Evolutionary conservation across 2,329 filamentous ascomycete genomes (phyloP).

Genomic region (Bertia moriformis): DNA sequence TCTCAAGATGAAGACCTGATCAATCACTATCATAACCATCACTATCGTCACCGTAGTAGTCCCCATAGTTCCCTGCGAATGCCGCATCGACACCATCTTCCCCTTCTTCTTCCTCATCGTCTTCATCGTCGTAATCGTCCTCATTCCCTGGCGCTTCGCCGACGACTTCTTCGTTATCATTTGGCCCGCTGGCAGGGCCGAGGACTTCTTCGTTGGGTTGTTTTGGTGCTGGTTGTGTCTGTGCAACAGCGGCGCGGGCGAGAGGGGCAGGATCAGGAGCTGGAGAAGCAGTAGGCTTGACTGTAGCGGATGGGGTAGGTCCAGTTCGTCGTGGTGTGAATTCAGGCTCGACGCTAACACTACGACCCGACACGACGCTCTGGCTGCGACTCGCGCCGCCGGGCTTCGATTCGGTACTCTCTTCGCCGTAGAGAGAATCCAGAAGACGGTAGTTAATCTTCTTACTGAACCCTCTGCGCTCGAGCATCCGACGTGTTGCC

Average conservation of each 20-base stretch:
- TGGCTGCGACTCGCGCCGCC: neutral
- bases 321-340: neutral
- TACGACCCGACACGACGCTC: neutral
- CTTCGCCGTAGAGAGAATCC: neutral
- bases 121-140: constrained; percentile 3
- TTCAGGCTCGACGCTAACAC: neutral
- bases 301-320: neutral
- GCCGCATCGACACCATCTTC: constrained; percentile 4
- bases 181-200: neutral
- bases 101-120: constrained; percentile 2
- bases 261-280: neutral
- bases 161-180: constrained; percentile 1
- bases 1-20: too few species aligned
- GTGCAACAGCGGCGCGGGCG: too few species aligned
- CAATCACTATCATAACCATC: neutral
- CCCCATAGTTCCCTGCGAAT: constrained; percentile 3
- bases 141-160: constrained; percentile 3
- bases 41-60: neutral
- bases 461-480: neutral
- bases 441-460: constrained; percentile 1
- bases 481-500: constrained; percentile 1
- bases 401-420: neutral
- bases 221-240: too few species aligned
- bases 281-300: neutral
- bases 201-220: neutral